A percentile compares a stretch with the other conserved stretches of the same genome.
These are phyloP conservation scores for Tuber umbilicatum DNA, from an alignment of 495 filamentous ascomycete species.

Conservation along the genomic window DNA sequence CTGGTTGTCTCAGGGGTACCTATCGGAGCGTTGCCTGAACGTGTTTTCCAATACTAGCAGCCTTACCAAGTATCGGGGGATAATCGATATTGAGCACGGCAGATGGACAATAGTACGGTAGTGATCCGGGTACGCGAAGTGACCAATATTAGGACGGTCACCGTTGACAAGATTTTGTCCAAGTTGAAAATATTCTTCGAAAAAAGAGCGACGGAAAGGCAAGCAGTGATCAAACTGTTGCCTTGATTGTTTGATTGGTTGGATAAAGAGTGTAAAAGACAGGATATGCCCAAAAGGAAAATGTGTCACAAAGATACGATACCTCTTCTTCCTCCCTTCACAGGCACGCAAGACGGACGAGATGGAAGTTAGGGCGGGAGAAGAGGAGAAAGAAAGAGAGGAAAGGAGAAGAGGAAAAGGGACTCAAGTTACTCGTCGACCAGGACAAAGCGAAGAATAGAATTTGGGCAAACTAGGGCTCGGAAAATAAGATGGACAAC, in stretches of 20 bases:
- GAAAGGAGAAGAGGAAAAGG: slow-evolving; percentile 4
- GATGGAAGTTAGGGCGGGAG: neutral
- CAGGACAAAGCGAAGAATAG: neutral
- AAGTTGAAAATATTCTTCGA: neutral
- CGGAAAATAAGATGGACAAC: neutral
- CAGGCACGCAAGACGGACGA: neutral
- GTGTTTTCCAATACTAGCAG: neutral
- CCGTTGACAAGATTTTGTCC: neutral
- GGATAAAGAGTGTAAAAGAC: slow-evolving; percentile 8
- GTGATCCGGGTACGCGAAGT: neutral
- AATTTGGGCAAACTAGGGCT: neutral
- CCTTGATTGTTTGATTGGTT: neutral
- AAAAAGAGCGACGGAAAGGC: neutral
- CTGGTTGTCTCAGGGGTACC: neutral
- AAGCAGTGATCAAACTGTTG: slow-evolving; percentile 8
- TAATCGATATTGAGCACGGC: neutral
- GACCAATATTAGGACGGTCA: neutral
- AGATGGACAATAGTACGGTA: slow-evolving; percentile 1
- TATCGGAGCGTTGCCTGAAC: neutral
- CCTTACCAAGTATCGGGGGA: neutral
- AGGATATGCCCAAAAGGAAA: neutral
- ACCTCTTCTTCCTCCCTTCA: neutral
- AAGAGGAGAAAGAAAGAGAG: neutral
- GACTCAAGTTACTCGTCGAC: neutral
- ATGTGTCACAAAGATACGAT: neutral